Base-by-base conservation (phyloP, 352 stramenopile species). In the Albugo laibachii region DNA sequence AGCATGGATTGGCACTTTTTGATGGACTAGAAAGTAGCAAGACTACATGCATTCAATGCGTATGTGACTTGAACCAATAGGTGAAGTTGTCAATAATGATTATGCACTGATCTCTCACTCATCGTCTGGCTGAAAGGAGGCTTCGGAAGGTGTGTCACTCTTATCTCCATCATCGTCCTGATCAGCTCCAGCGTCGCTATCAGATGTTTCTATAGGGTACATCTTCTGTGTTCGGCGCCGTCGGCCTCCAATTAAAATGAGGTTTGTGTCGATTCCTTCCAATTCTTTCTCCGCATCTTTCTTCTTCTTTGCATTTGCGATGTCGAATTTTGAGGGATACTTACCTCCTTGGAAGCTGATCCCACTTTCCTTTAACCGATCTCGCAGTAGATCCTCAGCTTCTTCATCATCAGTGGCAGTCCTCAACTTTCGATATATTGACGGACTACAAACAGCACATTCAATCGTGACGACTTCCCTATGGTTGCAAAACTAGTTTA, bases 231-330 rank as follows among this genome's bases (percentile, higher is more conserved):
- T 31, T 31, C 3, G 3, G 24, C 24, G 8, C 3, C 24, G 24
- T 10, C 24, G 24, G 8, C 24, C 24, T 31, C 8, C 24, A 31
- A 10, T 3, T 10, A 31, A 3, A 31, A 91, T 91, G 13, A 83
- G 51, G 18, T 62, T 83, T 1, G 73, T 78, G 53, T 91, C 78
- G 11, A 91, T 91, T 12, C 76, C 78, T 41, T 91, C 78, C 24
- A 88, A 49, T 38, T 91, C 78, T 38, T 70, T 69, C 16, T 76
- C 72, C 20, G 80, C 61, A 5, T 66, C 66, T 11, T 63, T 61
- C 54, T 85, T 88, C 49, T 54, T 68, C 60, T 81, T 85, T 19
- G 71, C 63, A n/a, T 55, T 61, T 2, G 60, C 61, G 31, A 91
- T 74, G 15, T 91, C 78, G 11, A 58, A 55, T 42, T 67, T 73